A percentile compares a stretch with the other conserved stretches of the same genome.
phyloP scores from a whole-genome alignment of 768 basidiomycete species.

The Polyporus arcularius region DNA sequence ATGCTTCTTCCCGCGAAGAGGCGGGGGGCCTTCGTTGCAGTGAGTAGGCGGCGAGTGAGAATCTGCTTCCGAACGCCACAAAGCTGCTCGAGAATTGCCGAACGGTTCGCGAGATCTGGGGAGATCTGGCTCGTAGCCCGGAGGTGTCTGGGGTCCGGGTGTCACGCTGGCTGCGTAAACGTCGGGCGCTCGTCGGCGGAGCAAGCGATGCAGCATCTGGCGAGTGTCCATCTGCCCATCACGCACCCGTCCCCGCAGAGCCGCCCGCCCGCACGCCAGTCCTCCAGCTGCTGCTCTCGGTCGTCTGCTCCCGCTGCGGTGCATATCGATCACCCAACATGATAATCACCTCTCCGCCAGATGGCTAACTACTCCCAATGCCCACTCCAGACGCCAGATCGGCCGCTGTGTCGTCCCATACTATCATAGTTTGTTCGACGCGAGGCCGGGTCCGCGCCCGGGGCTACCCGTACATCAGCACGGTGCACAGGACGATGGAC shows the following conservation, averaged over 20 bases:
- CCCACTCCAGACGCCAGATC: not conserved
- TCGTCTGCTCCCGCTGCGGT: conserved; percentile 11
- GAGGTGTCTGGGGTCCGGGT: conserved; percentile 24
- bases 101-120: conserved; percentile 9
- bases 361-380: not conserved
- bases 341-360: conserved; percentile 13
- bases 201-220: conserved; percentile 7
- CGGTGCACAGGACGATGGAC: not conserved
- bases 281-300: not conserved
- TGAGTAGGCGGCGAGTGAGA: not conserved
- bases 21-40: conserved; percentile 9
- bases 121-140: conserved; percentile 16
- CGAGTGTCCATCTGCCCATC: not conserved
- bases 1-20: conserved; percentile 17
- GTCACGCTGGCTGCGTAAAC: conserved; percentile 5
- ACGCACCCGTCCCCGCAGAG: not conserved
- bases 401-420: not conserved
- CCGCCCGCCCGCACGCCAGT: not conserved
- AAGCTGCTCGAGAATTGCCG: conserved; percentile 23
- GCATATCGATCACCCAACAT: conserved; percentile 16
- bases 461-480: not conserved
- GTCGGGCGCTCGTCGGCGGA: conserved; percentile 24
- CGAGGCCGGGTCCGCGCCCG: not conserved
- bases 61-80: conserved; percentile 28
- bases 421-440: conserved; percentile 10